Evolutionary conservation across 305 asterid genomes (phyloP), one percentile per base, ranked within the genome.

Genomic region (Andrographis paniculata): DNA sequence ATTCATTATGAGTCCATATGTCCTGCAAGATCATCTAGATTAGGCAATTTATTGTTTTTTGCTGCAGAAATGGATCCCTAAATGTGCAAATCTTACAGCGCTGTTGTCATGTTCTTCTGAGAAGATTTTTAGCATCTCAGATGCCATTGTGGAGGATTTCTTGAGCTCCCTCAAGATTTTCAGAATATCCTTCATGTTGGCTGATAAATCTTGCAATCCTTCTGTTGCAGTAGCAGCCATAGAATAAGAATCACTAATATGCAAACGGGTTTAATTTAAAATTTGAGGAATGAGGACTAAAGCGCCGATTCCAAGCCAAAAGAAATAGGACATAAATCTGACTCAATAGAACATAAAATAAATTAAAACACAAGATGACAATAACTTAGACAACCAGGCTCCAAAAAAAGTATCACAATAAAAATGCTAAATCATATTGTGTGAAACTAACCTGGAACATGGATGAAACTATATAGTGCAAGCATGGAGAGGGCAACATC

Each of bases 141-240:
- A 55, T 22, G 96, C 96, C 68, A 75, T n/a, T 21, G 65, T 30
- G 17, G 91, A 76, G 16, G 82, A 70, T 74, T 73, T 80, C 75
- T 73, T 80, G 7, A 87, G 68, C 77, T 78, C 93, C 72, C 94
- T 76, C 72, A 87, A 69, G 20, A 89, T 91, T 68, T 68, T 76
- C 8, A 70, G 58, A 9, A 87, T 82, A 55, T 83, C 94, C 72
- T 83, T 87, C 71, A 67, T 73, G 62, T 83, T 69, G 12, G 52
- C 27, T 5, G 68, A 51, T 48, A 87, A 49, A 56, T 78, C 94
- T 48, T 76, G 85, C 51, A 78, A 47, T 61, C 85, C 94, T 44
- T 80, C 96, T 87, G 76, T 64, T 13, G 48, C 20, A 54, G 52
- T 9, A 7, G 38, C 13, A 33, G 9, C 48, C 12, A 11, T 16